phyloP scores from a whole-genome alignment of 2,329 filamentous ascomycete species.

The Shiraia sp. region DNA sequence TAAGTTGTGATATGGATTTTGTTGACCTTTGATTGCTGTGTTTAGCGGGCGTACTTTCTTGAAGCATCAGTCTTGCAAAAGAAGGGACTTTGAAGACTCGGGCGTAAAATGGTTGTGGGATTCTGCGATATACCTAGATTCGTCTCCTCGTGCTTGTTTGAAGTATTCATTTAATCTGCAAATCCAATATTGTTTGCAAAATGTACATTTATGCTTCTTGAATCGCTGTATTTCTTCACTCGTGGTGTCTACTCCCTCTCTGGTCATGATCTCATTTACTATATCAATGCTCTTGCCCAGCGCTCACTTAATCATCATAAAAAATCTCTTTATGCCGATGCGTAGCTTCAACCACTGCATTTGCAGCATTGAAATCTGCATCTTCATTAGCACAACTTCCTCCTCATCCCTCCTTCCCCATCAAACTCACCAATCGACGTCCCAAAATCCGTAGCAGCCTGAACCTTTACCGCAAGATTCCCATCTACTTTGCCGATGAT shows the following conservation, averaged over 20 bases:
- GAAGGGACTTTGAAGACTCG: background rate
- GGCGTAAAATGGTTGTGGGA: background rate
- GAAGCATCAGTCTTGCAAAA: background rate
- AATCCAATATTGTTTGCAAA: too few species aligned
- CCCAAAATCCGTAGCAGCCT: slow-evolving; percentile 72
- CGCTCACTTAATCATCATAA: slow-evolving; percentile 55
- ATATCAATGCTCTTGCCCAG: too few species aligned
- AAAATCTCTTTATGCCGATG: slow-evolving; percentile 83
- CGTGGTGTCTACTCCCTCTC: background rate
- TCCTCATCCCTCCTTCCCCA: background rate
- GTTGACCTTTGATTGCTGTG: background rate
- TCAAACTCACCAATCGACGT: slow-evolving; percentile 65
- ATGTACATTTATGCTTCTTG: too few species aligned
- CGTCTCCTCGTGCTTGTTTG: background rate
- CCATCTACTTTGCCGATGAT: slow-evolving; percentile 79
- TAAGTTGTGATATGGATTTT: slow-evolving; percentile 62
- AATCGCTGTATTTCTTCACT: background rate
- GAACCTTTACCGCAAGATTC: slow-evolving; percentile 72
- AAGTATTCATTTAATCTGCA: background rate
- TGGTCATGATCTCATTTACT: too few species aligned
- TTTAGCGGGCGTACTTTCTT: slow-evolving; percentile 1
- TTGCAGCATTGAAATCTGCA: slow-evolving; percentile 74
- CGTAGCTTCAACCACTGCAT: slow-evolving; percentile 82
- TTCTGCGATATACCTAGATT: background rate
- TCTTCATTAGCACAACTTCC: background rate